A percentile compares a stretch with the other conserved stretches of the same genome.
Evolutionary conservation across 257 asterid species (phyloP).

Genomic region (Thymus quinquecostatus): DNA sequence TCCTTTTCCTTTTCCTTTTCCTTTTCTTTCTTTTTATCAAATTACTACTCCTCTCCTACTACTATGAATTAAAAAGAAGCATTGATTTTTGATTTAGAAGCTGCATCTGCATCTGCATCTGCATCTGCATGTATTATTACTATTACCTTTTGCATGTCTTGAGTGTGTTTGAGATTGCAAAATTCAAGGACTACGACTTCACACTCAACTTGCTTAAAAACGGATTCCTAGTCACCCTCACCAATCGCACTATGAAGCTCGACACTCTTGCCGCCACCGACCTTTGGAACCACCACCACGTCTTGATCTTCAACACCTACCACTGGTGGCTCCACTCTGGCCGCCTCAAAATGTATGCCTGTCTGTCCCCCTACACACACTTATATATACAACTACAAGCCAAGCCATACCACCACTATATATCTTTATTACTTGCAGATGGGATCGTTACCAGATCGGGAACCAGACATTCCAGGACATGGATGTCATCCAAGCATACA

Average conservation of each 20-base stretch:
- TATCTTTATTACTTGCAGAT: conserved; percentile 38
- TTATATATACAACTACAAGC: neutral
- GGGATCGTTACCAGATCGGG: conserved; percentile 58
- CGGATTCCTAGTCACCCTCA: conserved; percentile 44
- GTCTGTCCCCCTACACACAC: neutral
- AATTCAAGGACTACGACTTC: conserved; percentile 37
- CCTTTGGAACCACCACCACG: conserved; percentile 50
- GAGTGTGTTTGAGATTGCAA: neutral
- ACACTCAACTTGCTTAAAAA: conserved; percentile 37
- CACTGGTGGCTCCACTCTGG: conserved; percentile 93
- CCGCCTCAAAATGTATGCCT: conserved; percentile 41
- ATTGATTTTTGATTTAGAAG: too few relatives aligned
- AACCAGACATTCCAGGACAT: conserved; percentile 44
- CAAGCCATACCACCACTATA: too few relatives aligned
- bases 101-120: too few relatives aligned
- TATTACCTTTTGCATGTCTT: too few relatives aligned
- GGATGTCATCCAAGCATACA: conserved; percentile 63
- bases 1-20: too few relatives aligned
- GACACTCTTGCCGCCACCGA: conserved; percentile 50
- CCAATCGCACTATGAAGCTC: conserved; percentile 48
- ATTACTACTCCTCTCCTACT: too few relatives aligned
- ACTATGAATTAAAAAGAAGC: too few relatives aligned
- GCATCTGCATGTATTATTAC: too few relatives aligned
- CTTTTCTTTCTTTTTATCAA: neutral
- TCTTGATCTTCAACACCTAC: conserved; percentile 68